Percentiles rank a stretch among this genome's conserved stretches.
phyloP scores from a whole-genome alignment of 208 protist genomes.

The Kentomonas sorsogonicus region DNA sequence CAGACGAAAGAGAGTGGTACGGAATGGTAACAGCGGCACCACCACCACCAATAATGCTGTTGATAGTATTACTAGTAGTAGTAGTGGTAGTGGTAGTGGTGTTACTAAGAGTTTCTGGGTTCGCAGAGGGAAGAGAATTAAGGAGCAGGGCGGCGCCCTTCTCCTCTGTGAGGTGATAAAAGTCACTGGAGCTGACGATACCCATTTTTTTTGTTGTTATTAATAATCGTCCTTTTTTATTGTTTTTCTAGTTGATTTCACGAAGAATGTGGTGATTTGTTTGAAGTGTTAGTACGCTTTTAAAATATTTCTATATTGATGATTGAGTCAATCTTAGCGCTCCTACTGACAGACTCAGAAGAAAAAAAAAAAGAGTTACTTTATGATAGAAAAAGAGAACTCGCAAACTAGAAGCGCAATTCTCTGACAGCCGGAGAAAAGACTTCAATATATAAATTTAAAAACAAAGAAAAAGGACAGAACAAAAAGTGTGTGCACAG shows the following conservation, averaged over 20 bases:
- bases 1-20: no score
- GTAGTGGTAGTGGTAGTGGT: no score
- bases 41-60: no score
- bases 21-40: no score
- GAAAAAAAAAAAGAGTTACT: not conserved
- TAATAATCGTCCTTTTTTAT: not conserved
- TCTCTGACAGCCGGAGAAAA: not conserved
- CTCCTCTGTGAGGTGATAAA: slow-evolving; percentile 3
- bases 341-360: not conserved
- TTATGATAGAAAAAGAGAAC: not conserved
- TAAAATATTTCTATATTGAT: slow-evolving; percentile 2
- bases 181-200: not conserved
- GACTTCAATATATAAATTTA: not conserved
- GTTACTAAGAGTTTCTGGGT: no score
- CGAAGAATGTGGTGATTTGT: not conserved
- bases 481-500: not conserved
- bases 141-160: no score
- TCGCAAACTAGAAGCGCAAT: not conserved
- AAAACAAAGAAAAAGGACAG: slow-evolving; percentile 2
- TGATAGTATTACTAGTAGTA: no score
- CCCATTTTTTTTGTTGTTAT: not conserved
- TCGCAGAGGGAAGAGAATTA: no score
- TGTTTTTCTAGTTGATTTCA: not conserved
- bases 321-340: not conserved
- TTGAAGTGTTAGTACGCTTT: not conserved